Base-by-base conservation (phyloP, 352 stramenopile species). In the Globisporangium acanthophoron region DNA sequence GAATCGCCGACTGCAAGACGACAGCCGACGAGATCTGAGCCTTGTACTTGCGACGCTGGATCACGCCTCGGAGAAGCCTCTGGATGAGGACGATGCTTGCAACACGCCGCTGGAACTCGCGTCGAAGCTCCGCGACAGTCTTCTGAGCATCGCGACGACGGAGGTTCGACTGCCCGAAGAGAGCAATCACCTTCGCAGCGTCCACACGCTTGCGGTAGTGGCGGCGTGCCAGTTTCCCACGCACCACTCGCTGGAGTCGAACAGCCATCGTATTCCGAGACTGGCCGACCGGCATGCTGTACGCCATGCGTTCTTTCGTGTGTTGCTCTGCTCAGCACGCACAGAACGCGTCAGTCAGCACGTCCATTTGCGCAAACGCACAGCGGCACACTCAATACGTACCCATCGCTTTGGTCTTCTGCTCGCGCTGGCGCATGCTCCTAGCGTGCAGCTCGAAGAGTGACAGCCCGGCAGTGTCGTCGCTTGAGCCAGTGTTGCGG, bases 251-350 rank as follows among this genome's bases (percentile, higher is more conserved):
- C 47, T 85, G 74, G 59, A 87, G 80, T 3, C 62, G 64, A 37
- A 61, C 65, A 6, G 68, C 76, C 76, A 87, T 80, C 2, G 73
- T 55, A 33, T 72, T 71, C 43, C 78, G 72, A 0, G 59, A 62
- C 53, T 70, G 58, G 15, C 58, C 58, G 20, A 46, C 47, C 29
- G 58, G 58, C 5, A 46, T 31, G 3, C 4, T 44, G 52, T 56
- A 56, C 24, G 58, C 63, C 49, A 62, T 54, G 59, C 54, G 39
- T 48, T 29, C 47, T 54, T 45, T 56, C 27, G 47, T 70, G 49
- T 64, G 39, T 65, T 69, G 53, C 24, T 64, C 57, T 62, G 49
- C 12, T 21, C 35, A 33, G 37, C 11, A 0, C 31, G 18, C 9
- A 20, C 20, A 5, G 0, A 11, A 16, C 9, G 15, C 16, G 2